Conservation (phyloP, 306 rosid species). For the Cucurbita moschata region DNA sequence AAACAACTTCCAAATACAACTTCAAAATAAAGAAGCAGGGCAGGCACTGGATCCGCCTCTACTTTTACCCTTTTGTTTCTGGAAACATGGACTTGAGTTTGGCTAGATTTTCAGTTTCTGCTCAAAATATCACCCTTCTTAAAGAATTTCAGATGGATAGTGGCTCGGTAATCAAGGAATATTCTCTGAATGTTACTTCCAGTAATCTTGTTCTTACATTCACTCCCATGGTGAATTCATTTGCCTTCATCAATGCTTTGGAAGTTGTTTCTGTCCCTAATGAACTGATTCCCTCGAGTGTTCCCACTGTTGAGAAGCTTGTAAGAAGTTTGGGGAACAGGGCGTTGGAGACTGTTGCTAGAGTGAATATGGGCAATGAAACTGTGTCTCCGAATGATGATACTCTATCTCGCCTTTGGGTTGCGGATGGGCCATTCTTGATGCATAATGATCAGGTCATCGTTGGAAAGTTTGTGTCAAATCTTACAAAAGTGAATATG, state of each 20-base stretch:
- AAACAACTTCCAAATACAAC: slow-evolving; percentile 27
- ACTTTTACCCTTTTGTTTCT: slow-evolving; percentile 36
- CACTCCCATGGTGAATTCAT: slow-evolving; percentile 34
- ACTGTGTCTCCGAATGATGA: slow-evolving; percentile 28
- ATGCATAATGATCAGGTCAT: slow-evolving; percentile 1
- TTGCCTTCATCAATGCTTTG: slow-evolving; percentile 55
- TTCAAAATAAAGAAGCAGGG: slow-evolving; percentile 37
- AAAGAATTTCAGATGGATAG: slow-evolving; percentile 20
- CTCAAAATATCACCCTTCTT: slow-evolving; percentile 34
- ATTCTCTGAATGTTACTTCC: slow-evolving; percentile 30
- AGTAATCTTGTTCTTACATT: slow-evolving; percentile 31
- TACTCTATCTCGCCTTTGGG: slow-evolving; percentile 42
- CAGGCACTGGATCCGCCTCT: slow-evolving; percentile 50
- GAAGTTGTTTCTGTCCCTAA: slow-evolving; percentile 46
- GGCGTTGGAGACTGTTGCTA: slow-evolving; percentile 42
- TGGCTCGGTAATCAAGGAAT: slow-evolving; percentile 26
- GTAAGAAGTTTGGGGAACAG: slow-evolving; percentile 12
- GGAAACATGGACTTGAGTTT: slow-evolving; percentile 25
- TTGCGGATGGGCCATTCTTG: slow-evolving; percentile 28
- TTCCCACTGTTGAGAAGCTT: slow-evolving; percentile 11
- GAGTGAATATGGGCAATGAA: slow-evolving; percentile 58
- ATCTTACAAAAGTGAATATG: slow-evolving; percentile 23
- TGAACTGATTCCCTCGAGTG: slow-evolving; percentile 27
- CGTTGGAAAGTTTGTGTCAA: slow-evolving; percentile 14
- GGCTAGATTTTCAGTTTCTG: slow-evolving; percentile 54